phyloP scores from a whole-genome alignment of 2,329 filamentous ascomycete species.

The Westerdykella sp. region DNA sequence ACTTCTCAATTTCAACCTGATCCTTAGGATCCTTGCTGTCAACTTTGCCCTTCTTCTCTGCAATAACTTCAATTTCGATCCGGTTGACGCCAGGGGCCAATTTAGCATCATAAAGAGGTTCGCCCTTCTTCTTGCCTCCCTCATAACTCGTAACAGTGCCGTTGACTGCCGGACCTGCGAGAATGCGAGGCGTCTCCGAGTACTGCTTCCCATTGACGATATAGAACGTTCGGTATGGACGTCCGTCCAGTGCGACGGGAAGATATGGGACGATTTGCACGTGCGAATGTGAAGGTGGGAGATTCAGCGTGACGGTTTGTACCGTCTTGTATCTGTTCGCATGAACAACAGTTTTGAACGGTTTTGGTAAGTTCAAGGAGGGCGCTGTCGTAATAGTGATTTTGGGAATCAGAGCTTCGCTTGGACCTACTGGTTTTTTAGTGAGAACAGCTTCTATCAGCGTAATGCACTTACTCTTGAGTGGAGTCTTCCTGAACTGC shows the following conservation, averaged over 20 bases:
- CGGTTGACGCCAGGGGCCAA: conserved; percentile 68
- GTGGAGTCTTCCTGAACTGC: conserved; percentile 27
- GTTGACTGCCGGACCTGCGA: conserved; percentile 34
- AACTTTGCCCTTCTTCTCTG: conserved; percentile 46
- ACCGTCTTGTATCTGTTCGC: conserved; percentile 61
- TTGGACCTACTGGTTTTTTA: conserved; percentile 19
- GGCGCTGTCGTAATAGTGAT: conserved; percentile 64
- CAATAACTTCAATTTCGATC: conserved; percentile 71
- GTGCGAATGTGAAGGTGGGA: conserved; percentile 62
- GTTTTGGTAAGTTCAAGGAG: conserved; percentile 54
- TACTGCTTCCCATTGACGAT: conserved; percentile 59
- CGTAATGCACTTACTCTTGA: conserved; percentile 42
- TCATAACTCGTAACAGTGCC: conserved; percentile 18
- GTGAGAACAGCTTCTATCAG: conserved; percentile 3
- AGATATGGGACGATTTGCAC: conserved; percentile 66
- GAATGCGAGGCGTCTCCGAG: conserved; percentile 54
- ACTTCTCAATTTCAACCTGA: conserved; percentile 69
- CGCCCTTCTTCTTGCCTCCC: conserved; percentile 41
- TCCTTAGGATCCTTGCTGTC: conserved; percentile 32
- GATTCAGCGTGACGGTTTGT: conserved; percentile 65
- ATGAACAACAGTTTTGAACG: conserved; percentile 57
- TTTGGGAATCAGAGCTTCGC: conserved; percentile 61
- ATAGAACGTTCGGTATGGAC: conserved; percentile 72
- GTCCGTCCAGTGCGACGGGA: conserved; percentile 55
- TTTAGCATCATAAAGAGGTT: conserved; percentile 70